Evolutionary conservation across 23 red algal genomes (phyloP), one percentile per base, ranked within the genome.

Genomic region (Gracilariopsis chorda): DNA sequence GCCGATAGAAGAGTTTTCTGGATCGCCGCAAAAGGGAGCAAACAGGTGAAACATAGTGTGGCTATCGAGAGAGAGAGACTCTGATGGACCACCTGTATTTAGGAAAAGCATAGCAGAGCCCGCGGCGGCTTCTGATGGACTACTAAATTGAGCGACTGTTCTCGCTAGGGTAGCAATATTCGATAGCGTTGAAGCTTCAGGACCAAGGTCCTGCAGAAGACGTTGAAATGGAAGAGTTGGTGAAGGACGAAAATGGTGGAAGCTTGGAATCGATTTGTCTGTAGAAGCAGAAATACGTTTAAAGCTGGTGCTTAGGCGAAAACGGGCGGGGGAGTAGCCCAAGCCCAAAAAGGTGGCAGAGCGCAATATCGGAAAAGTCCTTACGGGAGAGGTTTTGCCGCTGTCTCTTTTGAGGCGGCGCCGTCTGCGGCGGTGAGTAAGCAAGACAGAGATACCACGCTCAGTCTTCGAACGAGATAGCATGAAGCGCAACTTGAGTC

Each of bases 11-110:
- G 80, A 24, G 37, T 63, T 44, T 27, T 84, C 80, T 21, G 80
- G 32, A 46, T 63, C 34, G 41, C 56, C 55, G 56, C 56, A 63
- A 49, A 84, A 84, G 27, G 67, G 25, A 13, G 56, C 32, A 46
- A 84, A 84, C 9, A 84, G n/a, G 52, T 84, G 53, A 68, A 84
- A 84, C 44, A 61, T 81, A 9, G 56, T 84, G 20, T 63, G 80
- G 27, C 17, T 68, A 63, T 84, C 80, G n/a, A 67, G n/a, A 46
- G 55, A 10, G n/a, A n/a, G n/a, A 7, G 80, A 7, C 12, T 34
- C 23, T 30, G 33, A 21, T 37, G 80, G 53, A 36, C 53, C 29
- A 25, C 33, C 80, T 12, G 80, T 84, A 23, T 51, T 46, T 32
- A 84, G 80, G 43, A 84, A 63, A 17, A 84, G 80, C 43, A 84